Base-by-base conservation (phyloP, 2,329 filamentous ascomycete genomes). In the Xylaria sp. region DNA sequence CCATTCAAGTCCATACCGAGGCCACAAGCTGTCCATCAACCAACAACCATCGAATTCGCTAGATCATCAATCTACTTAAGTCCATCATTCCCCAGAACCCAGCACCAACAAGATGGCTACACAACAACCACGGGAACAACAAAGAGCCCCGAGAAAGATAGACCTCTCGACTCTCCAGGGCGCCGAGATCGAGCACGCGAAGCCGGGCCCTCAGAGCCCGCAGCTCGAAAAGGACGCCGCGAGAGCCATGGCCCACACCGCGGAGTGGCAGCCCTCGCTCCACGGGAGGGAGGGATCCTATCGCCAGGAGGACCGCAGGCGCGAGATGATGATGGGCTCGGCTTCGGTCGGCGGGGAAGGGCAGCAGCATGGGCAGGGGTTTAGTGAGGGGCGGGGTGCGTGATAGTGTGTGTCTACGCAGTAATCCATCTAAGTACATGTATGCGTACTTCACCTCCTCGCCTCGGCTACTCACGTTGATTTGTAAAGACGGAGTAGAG, bases 301-400 rank as follows among this genome's bases (percentile, higher is more conserved):
- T 80, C 83, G 80, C 73, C 79, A 80, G 41, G 83, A 89, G 77
- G 86, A 87, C 74, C 81, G 82, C 76, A 87, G 86, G 76, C 85
- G 82, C 69, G 78, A 78, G 62, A 73, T 85, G 77, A 84, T 86
- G 72, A 84, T 86, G 36, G 66, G 43, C 43, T 45, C 30, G 2
- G 32, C n/a, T 3, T 43, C 10, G n/a, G 18, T 43, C 13, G 25
- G 50, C 25, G 18, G 25, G 5, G 36, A 20, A 32, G 23, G 20
- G 15, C 2, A 12, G 9, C 1, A 8, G n/a, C 9, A 63, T 20
- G 25, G 73, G 76, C 32, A 15, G 34, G 53, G 53, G 5, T 56
- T 56, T 65, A 81, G 77, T 36, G 83, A 85, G 79, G 77, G 39
- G 23, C 30, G 36, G 30, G 58, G 30, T 34, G 53, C 9, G 3